phyloP scores from a whole-genome alignment of 2,329 filamentous ascomycete genomes.

The Ophiocordyceps sinensis region DNA sequence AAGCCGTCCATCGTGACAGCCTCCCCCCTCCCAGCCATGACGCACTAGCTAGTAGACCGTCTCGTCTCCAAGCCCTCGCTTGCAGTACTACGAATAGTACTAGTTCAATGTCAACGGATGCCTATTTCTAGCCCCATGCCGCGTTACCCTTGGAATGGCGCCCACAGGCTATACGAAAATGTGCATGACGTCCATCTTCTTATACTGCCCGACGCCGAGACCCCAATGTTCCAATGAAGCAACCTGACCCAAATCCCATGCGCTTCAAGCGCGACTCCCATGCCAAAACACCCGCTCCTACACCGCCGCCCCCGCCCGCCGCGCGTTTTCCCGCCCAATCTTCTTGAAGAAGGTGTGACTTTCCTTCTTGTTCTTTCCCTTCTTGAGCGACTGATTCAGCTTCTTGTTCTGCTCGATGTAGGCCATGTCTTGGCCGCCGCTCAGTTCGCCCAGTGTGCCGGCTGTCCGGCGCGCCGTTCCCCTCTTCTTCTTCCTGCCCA shows the following conservation, averaged over 20 bases:
- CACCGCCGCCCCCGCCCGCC: constrained; percentile 20
- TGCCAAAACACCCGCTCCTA: constrained; percentile 6
- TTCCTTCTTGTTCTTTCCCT: constrained; percentile 23
- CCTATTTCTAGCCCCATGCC: neutral
- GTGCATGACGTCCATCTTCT: no score
- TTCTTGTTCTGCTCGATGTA: constrained; percentile 74
- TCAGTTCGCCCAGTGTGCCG: constrained; percentile 71
- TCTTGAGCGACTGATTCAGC: constrained; percentile 34
- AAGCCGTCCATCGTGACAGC: neutral
- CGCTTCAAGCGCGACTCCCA: no score
- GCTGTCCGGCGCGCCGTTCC: constrained; percentile 62
- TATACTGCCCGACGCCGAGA: no score
- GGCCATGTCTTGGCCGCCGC: constrained; percentile 94
- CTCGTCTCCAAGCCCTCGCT: neutral
- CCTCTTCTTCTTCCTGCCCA: constrained; percentile 36
- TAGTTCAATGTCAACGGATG: no score
- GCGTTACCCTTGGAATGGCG: neutral
- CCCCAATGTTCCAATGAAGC: no score
- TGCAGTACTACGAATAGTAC: no score
- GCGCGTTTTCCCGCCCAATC: constrained; percentile 25
- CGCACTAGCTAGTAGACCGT: neutral
- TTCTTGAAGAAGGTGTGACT: constrained; percentile 27
- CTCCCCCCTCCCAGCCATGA: neutral
- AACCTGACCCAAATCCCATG: no score
- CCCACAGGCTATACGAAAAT: no score